Percentiles rank a stretch among this genome's conserved stretches.
Conservation (phyloP, 768 basidiomycete genomes). For the Mycena olivaceomarginata region DNA sequence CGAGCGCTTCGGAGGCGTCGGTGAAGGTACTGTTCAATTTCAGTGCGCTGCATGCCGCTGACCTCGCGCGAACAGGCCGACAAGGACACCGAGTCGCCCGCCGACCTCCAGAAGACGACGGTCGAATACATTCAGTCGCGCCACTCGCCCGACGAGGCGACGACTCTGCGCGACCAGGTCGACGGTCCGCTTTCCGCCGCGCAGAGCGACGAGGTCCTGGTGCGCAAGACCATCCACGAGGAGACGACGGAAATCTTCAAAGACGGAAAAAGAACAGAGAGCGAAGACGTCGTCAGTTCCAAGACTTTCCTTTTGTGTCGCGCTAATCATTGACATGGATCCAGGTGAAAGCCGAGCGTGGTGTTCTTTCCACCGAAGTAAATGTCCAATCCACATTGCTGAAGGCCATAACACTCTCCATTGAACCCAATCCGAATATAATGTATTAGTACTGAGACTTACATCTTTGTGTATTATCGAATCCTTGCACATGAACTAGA, state of each 20-base stretch:
- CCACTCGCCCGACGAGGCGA: conserved; percentile 62
- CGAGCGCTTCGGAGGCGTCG: conserved; percentile 77
- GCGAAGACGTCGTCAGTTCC: conserved; percentile 55
- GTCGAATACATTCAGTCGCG: conserved; percentile 63
- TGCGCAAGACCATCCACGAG: conserved; percentile 52
- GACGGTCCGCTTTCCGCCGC: conserved; percentile 65
- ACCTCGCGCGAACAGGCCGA: conserved; percentile 60
- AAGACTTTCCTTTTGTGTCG: not conserved
- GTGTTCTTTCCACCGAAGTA: conserved; percentile 39
- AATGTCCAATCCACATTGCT: not conserved
- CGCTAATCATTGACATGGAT: not conserved
- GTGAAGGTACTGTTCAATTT: conserved; percentile 67
- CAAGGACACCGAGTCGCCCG: conserved; percentile 50
- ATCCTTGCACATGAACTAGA: not conserved
- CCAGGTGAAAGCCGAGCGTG: conserved; percentile 55
- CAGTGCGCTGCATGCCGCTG: no score
- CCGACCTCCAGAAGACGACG: conserved; percentile 63
- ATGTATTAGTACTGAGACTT: conserved; percentile 35
- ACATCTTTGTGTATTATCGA: conserved; percentile 16
- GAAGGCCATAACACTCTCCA: not conserved
- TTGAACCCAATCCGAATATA: not conserved
- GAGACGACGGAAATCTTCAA: conserved; percentile 45
- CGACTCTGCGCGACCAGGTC: conserved; percentile 66
- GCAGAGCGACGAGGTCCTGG: conserved; percentile 53
- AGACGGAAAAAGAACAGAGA: conserved; percentile 50